Conservation (phyloP, 2,329 filamentous ascomycete species). For the Colletotrichum falcatum region DNA sequence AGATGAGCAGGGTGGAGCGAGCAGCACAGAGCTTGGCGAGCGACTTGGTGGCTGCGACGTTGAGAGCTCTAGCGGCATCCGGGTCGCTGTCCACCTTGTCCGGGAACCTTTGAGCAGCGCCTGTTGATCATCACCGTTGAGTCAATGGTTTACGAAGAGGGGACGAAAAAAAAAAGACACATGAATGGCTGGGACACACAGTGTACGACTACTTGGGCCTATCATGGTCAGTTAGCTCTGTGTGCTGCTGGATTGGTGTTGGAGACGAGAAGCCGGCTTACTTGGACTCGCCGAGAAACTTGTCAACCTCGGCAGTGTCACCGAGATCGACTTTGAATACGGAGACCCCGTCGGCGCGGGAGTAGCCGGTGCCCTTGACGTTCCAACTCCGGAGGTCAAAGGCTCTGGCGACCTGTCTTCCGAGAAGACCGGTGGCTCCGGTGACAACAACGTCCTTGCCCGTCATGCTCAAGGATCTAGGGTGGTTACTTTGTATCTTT, state of each 20-base stretch:
- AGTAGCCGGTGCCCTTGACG: conserved; percentile 80
- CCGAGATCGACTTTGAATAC: conserved; percentile 71
- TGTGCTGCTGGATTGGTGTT: background rate
- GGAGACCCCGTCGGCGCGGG: conserved; percentile 76
- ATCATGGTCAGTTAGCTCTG: conserved; percentile 18
- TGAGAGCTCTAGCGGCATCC: conserved; percentile 77
- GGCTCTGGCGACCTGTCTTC: conserved; percentile 78
- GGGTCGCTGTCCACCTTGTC: conserved; percentile 88
- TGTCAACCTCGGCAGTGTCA: conserved; percentile 59
- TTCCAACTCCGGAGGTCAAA: conserved; percentile 77
- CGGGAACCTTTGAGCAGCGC: conserved; percentile 88
- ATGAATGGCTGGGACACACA: conserved; percentile 63
- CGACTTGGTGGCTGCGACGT: conserved; percentile 75
- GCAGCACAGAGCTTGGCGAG: conserved; percentile 75
- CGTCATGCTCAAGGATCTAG: conserved; percentile 45
- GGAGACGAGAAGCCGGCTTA: conserved; percentile 49
- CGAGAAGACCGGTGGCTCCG: conserved; percentile 86
- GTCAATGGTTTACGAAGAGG: background rate
- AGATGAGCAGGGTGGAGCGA: conserved; percentile 74
- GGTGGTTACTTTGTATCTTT: background rate
- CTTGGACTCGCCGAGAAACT: conserved; percentile 66
- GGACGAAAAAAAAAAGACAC: background rate
- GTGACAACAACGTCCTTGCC: conserved; percentile 77
- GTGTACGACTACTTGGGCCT: conserved; percentile 83
- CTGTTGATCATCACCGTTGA: conserved; percentile 54